Base-by-base conservation (phyloP, 164 flowering plant species). In the Stephania cephalantha region DNA sequence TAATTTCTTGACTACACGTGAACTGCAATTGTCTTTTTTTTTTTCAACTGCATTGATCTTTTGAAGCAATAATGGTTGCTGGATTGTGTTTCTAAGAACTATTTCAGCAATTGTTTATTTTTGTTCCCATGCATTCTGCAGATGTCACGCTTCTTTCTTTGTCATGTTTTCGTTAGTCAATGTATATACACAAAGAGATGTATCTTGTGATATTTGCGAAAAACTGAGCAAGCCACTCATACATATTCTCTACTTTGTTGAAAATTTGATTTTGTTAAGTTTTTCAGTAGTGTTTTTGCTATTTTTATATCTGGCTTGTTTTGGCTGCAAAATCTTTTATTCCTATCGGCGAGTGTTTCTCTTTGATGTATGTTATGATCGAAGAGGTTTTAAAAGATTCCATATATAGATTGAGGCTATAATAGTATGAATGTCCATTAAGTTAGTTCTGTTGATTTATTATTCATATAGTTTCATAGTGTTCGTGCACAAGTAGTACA, bases 1-100 rank as follows among this genome's bases (percentile, higher is more conserved):
- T 96, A 78, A 78, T 68, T 72, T 22, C 20, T 71, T 79, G 66
- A 7, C 20, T 25, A 61, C 7, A 61, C 18, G 66, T 61, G 25
- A 61, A 61, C 7, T 18, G n/a, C 25, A 18, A 8, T 61, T 50
- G 9, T 61, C 25, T 35, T 35, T 35, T 35, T 35, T 35, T 2
- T 35, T 35, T 35, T 2, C 42, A 35, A 35, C 42, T 2, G 42
- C 42, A 35, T 35, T 35, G 42, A 35, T 35, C 42, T 61, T 61
- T 61, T 61, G 66, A 61, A 61, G 66, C 25, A 5, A 61, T 2
- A 8, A n/a, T 61, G 20, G 20, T 25, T 61, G 66, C n/a, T 61
- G 7, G 1, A 50, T 50, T 50, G 55, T 15, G 11, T 50, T 50
- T 11, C 15, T 11, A 15, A 50, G 12, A 50, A 61, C 2, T 61